Conservation (phyloP, 2,329 filamentous ascomycete genomes). For the Macroventuria anomochaeta region DNA sequence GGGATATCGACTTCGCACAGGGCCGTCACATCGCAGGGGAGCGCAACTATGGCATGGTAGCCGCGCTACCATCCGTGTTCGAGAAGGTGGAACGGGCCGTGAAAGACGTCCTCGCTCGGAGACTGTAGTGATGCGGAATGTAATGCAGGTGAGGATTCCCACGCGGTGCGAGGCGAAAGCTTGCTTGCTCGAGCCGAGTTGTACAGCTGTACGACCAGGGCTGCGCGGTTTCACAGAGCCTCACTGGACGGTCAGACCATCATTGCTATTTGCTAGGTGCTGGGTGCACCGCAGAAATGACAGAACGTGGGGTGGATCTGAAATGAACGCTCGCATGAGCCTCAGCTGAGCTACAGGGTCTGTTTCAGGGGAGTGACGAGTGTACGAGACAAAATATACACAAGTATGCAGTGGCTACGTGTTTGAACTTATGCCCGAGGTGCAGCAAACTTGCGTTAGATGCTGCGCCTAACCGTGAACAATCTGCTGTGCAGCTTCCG, state of each 20-base stretch:
- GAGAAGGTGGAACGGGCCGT: conserved; percentile 37
- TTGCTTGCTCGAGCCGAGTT: conserved; percentile 15
- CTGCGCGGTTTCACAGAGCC: conserved; percentile 20
- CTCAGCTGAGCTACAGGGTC: conserved; percentile 24
- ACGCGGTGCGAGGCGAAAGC: conserved; percentile 26
- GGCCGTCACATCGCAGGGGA: conserved; percentile 44
- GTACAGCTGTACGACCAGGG: conserved; percentile 5
- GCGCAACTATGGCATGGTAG: conserved; percentile 46
- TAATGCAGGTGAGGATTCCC: conserved; percentile 12
- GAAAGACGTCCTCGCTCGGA: conserved; percentile 30
- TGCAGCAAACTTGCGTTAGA: conserved; percentile 16
- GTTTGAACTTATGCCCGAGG: conserved; percentile 8
- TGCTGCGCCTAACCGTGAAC: conserved; percentile 31
- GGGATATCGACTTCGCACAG: conserved; percentile 54
- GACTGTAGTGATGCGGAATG: conserved; percentile 20
- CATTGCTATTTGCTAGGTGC: conserved; percentile 1
- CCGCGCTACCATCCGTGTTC: conserved; percentile 36
- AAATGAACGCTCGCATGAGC: conserved; percentile 23
- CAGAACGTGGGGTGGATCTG: conserved; percentile 35
- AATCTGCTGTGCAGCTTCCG: conserved; percentile 22
- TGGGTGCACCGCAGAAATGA: conserved; percentile 8
- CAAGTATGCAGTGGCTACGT: conserved; percentile 12
- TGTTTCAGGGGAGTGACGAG: conserved; percentile 8
- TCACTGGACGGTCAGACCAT: conserved; percentile 30
- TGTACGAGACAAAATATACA: conserved; percentile 13